Evolutionary conservation across 257 asterid genomes (phyloP).

Genomic region (Nicotiana attenuata): DNA sequence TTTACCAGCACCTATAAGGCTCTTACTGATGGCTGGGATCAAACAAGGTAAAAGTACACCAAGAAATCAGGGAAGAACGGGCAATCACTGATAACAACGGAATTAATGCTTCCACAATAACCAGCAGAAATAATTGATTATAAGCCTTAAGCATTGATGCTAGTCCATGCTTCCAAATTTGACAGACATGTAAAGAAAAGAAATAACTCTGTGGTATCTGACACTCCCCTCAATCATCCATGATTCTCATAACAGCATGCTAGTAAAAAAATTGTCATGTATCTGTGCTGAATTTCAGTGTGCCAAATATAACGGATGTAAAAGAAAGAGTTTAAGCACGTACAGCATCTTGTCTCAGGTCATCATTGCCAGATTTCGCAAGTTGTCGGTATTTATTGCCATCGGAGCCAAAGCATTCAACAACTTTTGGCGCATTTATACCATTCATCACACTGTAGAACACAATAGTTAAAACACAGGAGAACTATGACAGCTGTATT

Average conservation of each 20-base stretch:
- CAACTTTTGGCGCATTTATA: slow-evolving; percentile 96
- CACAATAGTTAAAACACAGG: slow-evolving; percentile 6
- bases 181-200: not conserved
- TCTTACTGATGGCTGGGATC: not conserved
- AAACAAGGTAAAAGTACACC: not conserved
- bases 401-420: slow-evolving; percentile 93
- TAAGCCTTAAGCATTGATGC: not conserved
- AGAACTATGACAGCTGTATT: not conserved
- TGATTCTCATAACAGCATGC: not conserved
- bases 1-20: not conserved
- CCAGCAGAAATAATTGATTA: not conserved
- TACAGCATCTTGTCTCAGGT: slow-evolving; percentile 99
- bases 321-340: slow-evolving; percentile 24
- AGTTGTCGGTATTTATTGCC: slow-evolving; percentile 88
- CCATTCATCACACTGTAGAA: slow-evolving; percentile 91
- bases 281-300: not conserved
- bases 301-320: not conserved
- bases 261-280: not conserved
- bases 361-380: slow-evolving; percentile 99
- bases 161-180: not conserved
- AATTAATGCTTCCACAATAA: not conserved
- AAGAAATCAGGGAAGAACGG: not conserved
- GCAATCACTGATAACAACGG: not conserved
- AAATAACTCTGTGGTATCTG: not conserved
- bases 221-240: not conserved